phyloP scores from a whole-genome alignment of 495 filamentous ascomycete genomes.

The Xylaria sp. region DNA sequence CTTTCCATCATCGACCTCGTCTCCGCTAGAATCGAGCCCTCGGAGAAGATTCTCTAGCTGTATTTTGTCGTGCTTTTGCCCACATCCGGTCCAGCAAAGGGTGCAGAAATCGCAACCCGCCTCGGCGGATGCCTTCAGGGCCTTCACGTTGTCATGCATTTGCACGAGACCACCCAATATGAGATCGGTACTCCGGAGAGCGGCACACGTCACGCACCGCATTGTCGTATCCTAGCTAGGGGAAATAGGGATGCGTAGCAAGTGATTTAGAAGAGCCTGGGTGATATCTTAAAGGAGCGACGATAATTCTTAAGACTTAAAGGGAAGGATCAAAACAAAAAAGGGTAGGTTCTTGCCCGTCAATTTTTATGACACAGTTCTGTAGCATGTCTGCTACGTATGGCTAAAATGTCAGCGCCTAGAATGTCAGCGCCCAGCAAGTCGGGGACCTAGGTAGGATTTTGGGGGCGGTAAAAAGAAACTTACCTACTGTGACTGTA shows the following conservation, averaged over 20 bases:
- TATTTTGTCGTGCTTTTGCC: not conserved
- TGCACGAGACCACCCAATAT: not conserved
- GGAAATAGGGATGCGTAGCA: not conserved
- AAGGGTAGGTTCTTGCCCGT: not conserved
- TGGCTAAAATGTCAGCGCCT: no score
- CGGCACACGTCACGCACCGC: conserved; percentile 7
- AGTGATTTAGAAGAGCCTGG: not conserved
- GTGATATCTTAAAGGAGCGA: not conserved
- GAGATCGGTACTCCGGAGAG: not conserved
- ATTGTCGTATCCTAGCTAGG: not conserved
- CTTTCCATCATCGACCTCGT: not conserved
- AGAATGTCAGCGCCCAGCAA: not conserved
- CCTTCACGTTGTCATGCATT: not conserved
- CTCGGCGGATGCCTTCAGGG: not conserved
- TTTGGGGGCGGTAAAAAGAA: not conserved
- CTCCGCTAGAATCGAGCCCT: not conserved
- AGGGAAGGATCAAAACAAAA: no score
- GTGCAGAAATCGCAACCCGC: conserved; percentile 15
- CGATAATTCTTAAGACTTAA: no score
- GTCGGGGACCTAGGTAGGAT: not conserved
- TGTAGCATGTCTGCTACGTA: no score
- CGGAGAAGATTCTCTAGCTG: not conserved
- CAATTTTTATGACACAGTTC: not conserved
- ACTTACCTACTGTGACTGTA: no score
- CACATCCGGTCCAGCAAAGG: not conserved